These are phyloP conservation scores for Petasospora rhodanensis DNA, from an alignment of 1,139 yeast genomes.

Conservation along the genomic window DNA sequence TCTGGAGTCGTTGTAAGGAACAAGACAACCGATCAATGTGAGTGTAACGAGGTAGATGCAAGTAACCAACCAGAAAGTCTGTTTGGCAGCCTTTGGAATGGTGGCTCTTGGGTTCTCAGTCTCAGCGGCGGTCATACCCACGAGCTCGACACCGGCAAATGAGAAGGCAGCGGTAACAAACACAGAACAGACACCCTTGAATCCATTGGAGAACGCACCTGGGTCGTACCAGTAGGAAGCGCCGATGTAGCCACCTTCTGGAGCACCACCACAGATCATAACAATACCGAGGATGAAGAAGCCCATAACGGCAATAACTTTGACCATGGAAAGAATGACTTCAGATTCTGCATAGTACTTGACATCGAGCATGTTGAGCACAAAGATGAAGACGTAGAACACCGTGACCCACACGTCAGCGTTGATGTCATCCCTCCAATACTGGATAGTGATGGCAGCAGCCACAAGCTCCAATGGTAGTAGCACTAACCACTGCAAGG, in stretches of 20 bases:
- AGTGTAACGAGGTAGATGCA: conserved; percentile 60
- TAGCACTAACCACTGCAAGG: conserved; percentile 66
- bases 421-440: conserved; percentile 54
- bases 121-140: conserved; percentile 86
- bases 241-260: conserved; percentile 51
- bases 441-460: conserved; percentile 62
- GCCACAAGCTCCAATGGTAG: conserved; percentile 72
- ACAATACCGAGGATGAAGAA: conserved; percentile 68
- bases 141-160: conserved; percentile 64
- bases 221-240: conserved; percentile 54
- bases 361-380: conserved; percentile 53
- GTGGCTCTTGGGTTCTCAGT: conserved; percentile 69
- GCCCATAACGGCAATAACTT: conserved; percentile 60
- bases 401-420: conserved; percentile 68
- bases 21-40: conserved; percentile 61
- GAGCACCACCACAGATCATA: conserved; percentile 54
- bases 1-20: conserved; percentile 54
- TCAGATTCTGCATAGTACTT: conserved; percentile 60
- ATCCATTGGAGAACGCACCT: conserved; percentile 56
- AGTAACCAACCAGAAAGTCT: conserved; percentile 73
- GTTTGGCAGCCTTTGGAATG: conserved; percentile 69
- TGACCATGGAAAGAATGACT: conserved; percentile 54
- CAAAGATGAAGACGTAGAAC: conserved; percentile 53
- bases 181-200: conserved; percentile 51
- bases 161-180: conserved; percentile 55